Percentiles rank a stretch among this genome's conserved stretches.
Conservation (phyloP, 495 filamentous ascomycete species). For the Penicillium parvum region DNA sequence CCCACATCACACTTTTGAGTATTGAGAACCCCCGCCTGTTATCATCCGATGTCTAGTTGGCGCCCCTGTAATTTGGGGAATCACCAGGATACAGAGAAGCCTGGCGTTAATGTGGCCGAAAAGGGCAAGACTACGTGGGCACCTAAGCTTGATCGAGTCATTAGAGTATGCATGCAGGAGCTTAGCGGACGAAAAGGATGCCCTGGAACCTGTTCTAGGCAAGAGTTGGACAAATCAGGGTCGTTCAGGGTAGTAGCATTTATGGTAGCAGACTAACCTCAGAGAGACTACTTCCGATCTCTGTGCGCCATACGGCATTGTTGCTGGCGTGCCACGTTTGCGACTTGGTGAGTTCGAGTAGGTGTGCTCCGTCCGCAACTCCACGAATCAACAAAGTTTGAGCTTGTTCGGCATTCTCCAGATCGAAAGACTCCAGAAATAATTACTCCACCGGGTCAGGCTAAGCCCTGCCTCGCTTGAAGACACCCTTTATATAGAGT, state of each 20-base stretch:
- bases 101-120: background rate
- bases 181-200: background rate
- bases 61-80: too few species aligned
- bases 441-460: conserved; percentile 4
- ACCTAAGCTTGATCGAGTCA: background rate
- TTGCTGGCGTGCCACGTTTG: conserved; percentile 4
- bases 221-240: conserved; percentile 8
- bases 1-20: conserved; percentile 2
- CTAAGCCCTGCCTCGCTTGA: background rate
- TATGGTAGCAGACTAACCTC: conserved; percentile 11
- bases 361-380: too few species aligned
- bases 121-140: background rate
- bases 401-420: conserved; percentile 13
- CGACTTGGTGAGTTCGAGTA: background rate
- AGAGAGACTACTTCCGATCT: conserved; percentile 12
- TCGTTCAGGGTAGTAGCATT: conserved; percentile 19
- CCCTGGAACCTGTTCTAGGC: background rate
- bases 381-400: conserved; percentile 9
- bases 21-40: conserved; percentile 5
- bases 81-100: too few species aligned
- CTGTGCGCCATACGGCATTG: background rate
- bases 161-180: background rate
- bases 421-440: conserved; percentile 13
- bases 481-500: background rate
- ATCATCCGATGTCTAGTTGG: conserved; percentile 1